Base-by-base conservation (phyloP, 2,329 filamentous ascomycete species). In the Hortaea werneckii region DNA sequence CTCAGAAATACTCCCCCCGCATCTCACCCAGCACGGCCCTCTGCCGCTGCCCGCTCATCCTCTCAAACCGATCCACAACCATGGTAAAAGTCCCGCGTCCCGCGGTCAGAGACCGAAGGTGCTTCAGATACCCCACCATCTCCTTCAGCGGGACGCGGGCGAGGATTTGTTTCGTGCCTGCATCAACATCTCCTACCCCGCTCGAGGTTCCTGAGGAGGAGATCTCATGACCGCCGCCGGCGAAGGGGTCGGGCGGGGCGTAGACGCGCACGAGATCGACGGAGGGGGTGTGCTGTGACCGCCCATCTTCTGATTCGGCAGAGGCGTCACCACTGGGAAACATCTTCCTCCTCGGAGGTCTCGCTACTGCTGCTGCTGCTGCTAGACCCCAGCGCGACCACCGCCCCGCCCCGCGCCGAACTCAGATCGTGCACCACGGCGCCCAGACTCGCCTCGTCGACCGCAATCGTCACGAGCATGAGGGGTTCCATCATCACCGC, bases 111-210 rank as follows among this genome's bases (percentile, higher is more conserved):
- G 87, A 89, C 43, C 92, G 75, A 52, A 98, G 67, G 61, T 94
- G 86, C 63, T 87, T 87, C 56, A 96, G 73, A 65, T 96, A 98
- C 37, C 90, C 86, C 32, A 96, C 82, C 87, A 96, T 95, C 67
- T 96, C 90, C 67, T 92, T 94, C 57, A 96, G 73, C 29, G 92
- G 92, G 28, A 96, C 90, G 58, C 85, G 80, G 20, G 89, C 92
- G 8, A 83, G 81, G 54, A 98, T 87, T 47, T 79, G 77, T 29
- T 58, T 54, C 46, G 56, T 40, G 55, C 48, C 54, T 61, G 49
- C 55, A 8, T 41, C 43, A 12, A 43, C 49, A 11, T 43, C 43
- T 27, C 50, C 57, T 7, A 50, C 30, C 30, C n/a, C n/a, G n/a
- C n/a, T n/a, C n/a, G n/a, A n/a, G n/a, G 32, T 35, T 8, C 32